Evolutionary conservation across 75 land plant genomes (phyloP), one percentile per base, ranked within the genome.

Genomic region (Selaginella moellendorffii): DNA sequence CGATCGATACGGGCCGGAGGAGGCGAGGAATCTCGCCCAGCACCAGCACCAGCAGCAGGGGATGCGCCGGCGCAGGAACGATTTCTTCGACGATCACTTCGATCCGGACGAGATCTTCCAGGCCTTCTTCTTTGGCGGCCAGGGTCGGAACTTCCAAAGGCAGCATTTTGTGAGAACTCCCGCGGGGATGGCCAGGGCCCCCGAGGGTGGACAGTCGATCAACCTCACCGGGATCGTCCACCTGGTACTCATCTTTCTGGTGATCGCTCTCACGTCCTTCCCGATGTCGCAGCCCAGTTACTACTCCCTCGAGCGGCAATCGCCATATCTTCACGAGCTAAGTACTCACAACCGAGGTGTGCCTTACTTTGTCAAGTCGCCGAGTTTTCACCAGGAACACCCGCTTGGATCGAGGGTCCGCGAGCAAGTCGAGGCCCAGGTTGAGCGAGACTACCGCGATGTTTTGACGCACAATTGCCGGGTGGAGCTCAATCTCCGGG

Each of bases 101-200:
- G 93, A 88, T 70, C 73, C 85, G 10, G 78, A 88, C 68, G 87
- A 88, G 58, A 79, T 88, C 29, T 88, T 86, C 70, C 72, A 85
- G 30, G 60, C 86, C 10, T 89, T 88, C 51, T 88, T 88, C 74
- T 77, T 74, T 63, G 91, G 91, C 23, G 63, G 65, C 53, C 72
- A 71, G 64, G 31, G 29, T 0, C 66, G 79, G 20, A 64, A 80
- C 56, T 80, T 75, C 56, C 68, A 67, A 17, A 62, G 64, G 30
- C 61, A 75, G 26, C 71, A 77, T 63, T 74, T 75, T 36, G 71
- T 67, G 29, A 75, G 90, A 46, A 64, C 80, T 69, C n/a, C n/a
- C n/a, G n/a, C n/a, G 17, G 59, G 72, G 10, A 36, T 62, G 1
- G 56, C 69, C 2, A 52, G 68, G 25, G 68, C 63, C 2, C 54